Base-by-base conservation (phyloP, 805 yeast species). In the Torulaspora gathmanii region DNA sequence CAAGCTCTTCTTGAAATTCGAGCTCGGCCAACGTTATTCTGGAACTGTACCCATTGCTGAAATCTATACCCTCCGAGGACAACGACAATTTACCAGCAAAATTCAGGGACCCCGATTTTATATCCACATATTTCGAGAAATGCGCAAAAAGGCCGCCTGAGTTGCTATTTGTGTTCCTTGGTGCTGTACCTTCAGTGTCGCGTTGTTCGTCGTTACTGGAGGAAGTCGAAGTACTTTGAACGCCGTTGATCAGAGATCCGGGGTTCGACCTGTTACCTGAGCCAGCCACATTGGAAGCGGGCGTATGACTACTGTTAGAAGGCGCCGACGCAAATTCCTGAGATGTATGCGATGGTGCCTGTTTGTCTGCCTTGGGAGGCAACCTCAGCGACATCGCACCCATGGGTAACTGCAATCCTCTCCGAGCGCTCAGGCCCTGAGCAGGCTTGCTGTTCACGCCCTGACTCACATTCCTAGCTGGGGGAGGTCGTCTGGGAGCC, bases 61-160 rank as follows among this genome's bases (percentile, higher is more conserved):
- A 93, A 63, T 89, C 93, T 40, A 93, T 83, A 37, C 99, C 99
- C 52, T 86, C 80, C 0, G 97, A 83, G 57, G 90, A 93, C 39
- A 93, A 69, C 1, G 96, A 87, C 3, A 96, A 87, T 63, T 93
- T 93, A 12, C 96, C 98, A 1, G 90, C 83, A 65, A 93, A 93
- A 58, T 87, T 90, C 46, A 93, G 75, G 3, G 90, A 80, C 3
- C 99, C 99, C 0, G 95, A 84, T 60, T 88, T 86, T 55, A 91
- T 83, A 65, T 93, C 98, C 39, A 93, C 78, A 61, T 87, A 91
- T 58, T 87, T 84, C 19, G 95, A 79, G 63, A 86, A 93, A 60
- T 83, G 81, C 9, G 90, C 84, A 69, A 93, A 90, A 41, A 84
- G 65, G 11, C 89, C 89, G 44, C 63, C 63, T 11, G 58, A 55